phyloP scores from a whole-genome alignment of 1,139 yeast species.

The Suhomyces terraborum region DNA sequence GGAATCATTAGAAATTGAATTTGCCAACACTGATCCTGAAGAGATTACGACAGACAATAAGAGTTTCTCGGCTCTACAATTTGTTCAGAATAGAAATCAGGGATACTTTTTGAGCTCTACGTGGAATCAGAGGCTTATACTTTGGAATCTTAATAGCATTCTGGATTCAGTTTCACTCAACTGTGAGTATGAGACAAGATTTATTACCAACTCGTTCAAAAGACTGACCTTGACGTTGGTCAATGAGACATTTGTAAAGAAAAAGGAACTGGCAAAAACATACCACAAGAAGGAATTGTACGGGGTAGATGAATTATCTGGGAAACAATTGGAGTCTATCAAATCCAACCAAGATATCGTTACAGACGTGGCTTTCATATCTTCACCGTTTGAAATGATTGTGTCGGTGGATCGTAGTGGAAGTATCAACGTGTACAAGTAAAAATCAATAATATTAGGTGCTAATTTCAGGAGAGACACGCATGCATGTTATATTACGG shows the following conservation, averaged over 20 bases:
- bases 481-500: too few relatives aligned
- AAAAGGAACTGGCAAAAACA: constrained; percentile 6
- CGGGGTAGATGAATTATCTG: constrained; percentile 11
- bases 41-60: constrained; percentile 16
- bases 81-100: constrained; percentile 3
- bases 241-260: constrained; percentile 15
- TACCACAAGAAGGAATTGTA: constrained; percentile 13
- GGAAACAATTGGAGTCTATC: constrained; percentile 11
- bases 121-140: constrained; percentile 29
- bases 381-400: constrained; percentile 60
- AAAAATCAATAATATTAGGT: constrained; percentile 10
- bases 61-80: constrained; percentile 20
- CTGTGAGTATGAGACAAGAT: constrained; percentile 14
- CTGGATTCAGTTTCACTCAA: constrained; percentile 29
- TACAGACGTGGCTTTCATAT: constrained; percentile 48
- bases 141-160: constrained; percentile 36
- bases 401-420: constrained; percentile 68
- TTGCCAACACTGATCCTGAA: constrained; percentile 14
- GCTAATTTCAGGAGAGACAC: too few relatives aligned
- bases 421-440: constrained; percentile 56
- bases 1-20: constrained; percentile 13
- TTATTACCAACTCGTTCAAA: constrained; percentile 13
- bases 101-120: constrained; percentile 32
- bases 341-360: constrained; percentile 49
- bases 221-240: constrained; percentile 13